phyloP scores from a whole-genome alignment of 257 asterid species.

The Penstemon davidsonii region DNA sequence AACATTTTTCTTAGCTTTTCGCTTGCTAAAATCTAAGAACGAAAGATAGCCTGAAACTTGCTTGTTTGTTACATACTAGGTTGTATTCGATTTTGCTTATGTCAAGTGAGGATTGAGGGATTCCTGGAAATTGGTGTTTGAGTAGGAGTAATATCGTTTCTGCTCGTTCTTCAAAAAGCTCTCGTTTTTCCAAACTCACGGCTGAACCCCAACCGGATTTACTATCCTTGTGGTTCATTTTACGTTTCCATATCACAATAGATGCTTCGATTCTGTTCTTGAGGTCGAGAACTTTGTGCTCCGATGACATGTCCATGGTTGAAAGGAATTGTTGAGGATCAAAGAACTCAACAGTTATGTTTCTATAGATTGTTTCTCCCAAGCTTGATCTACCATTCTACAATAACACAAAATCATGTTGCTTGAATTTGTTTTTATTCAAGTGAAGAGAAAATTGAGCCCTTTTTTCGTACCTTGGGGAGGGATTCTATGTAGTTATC shows the following conservation, averaged over 20 bases:
- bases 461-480: slow-evolving; percentile 56
- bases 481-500: slow-evolving; percentile 84
- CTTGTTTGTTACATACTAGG: slow-evolving; percentile 38
- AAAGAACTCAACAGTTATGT: slow-evolving; percentile 68
- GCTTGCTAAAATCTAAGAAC: no score
- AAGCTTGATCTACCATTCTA: slow-evolving; percentile 86
- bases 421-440: background rate
- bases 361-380: slow-evolving; percentile 70
- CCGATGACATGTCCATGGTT: slow-evolving; percentile 68
- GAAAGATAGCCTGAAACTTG: no score
- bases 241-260: slow-evolving; percentile 81
- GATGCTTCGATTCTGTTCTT: slow-evolving; percentile 93
- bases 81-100: slow-evolving; percentile 81
- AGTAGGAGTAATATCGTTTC: slow-evolving; percentile 66
- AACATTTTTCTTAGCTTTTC: no score
- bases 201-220: slow-evolving; percentile 74
- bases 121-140: slow-evolving; percentile 75
- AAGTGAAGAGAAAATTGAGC: background rate
- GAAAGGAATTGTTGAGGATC: slow-evolving; percentile 73
- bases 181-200: slow-evolving; percentile 78
- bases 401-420: background rate
- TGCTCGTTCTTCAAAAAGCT: slow-evolving; percentile 84
- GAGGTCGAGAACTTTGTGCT: slow-evolving; percentile 80
- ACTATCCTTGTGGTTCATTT: slow-evolving; percentile 61
- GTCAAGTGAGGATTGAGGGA: slow-evolving; percentile 85